Evolutionary conservation across 768 basidiomycete species (phyloP).

Genomic region (Trametes villosa): DNA sequence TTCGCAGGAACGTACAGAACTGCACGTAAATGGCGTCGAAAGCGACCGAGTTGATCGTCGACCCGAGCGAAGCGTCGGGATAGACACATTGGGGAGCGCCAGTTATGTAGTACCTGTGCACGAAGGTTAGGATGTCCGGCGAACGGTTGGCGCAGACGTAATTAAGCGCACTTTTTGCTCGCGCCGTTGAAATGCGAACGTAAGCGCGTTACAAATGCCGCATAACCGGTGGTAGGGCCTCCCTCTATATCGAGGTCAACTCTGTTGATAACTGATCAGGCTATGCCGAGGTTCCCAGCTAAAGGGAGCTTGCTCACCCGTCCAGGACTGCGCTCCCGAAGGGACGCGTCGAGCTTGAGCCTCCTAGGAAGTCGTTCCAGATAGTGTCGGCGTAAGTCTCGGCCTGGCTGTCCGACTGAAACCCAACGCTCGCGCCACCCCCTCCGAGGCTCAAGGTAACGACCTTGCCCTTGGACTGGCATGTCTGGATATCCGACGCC

Average conservation of each 20-base stretch:
- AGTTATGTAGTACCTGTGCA: slow-evolving; percentile 38
- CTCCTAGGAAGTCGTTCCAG: slow-evolving; percentile 55
- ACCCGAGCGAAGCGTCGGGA: slow-evolving; percentile 42
- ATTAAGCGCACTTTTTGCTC: slow-evolving; percentile 38
- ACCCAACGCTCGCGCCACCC: slow-evolving; percentile 45
- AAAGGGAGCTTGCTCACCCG: slow-evolving; percentile 38
- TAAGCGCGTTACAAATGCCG: slow-evolving; percentile 42
- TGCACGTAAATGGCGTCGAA: slow-evolving; percentile 52
- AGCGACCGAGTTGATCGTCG: slow-evolving; percentile 38
- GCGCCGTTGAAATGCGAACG: slow-evolving; percentile 38
- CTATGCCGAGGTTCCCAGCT: background rate
- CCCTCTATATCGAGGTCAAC: slow-evolving; percentile 46
- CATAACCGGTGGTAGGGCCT: slow-evolving; percentile 38
- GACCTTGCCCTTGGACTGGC: slow-evolving; percentile 51
- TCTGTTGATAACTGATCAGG: slow-evolving; percentile 20
- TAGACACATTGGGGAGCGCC: slow-evolving; percentile 46
- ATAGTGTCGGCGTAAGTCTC: slow-evolving; percentile 41
- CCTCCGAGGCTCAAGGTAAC: slow-evolving; percentile 53
- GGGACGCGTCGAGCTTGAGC: slow-evolving; percentile 45
- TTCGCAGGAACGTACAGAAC: slow-evolving; percentile 44
- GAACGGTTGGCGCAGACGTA: background rate
- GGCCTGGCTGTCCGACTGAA: slow-evolving; percentile 43
- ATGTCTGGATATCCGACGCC: slow-evolving; percentile 48
- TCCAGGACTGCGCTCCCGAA: slow-evolving; percentile 52
- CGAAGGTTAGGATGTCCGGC: slow-evolving; percentile 4